Evolutionary conservation across 2,329 filamentous ascomycete genomes (phyloP).

Genomic region (Exophiala bonariae): DNA sequence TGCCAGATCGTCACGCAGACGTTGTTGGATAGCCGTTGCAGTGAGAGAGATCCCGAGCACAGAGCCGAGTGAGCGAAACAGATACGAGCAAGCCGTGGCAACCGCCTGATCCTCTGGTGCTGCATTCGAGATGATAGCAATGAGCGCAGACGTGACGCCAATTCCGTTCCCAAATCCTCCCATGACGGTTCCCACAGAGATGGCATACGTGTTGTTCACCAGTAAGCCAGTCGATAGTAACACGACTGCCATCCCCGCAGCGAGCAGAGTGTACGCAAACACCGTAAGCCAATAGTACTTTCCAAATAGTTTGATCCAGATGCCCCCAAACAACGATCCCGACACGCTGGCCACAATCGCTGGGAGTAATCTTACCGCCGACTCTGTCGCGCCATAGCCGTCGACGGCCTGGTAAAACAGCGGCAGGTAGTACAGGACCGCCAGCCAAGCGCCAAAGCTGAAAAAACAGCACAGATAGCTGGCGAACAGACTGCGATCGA

Average conservation of each 20-base stretch:
- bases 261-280: slow-evolving; percentile 53
- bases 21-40: slow-evolving; percentile 71
- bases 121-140: slow-evolving; percentile 68
- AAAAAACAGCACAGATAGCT: slow-evolving; percentile 74
- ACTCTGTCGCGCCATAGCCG: slow-evolving; percentile 61
- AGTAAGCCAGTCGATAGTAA: slow-evolving; percentile 58
- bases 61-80: slow-evolving; percentile 72
- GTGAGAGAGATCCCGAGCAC: slow-evolving; percentile 68
- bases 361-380: slow-evolving; percentile 68
- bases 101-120: slow-evolving; percentile 68
- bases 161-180: slow-evolving; percentile 56
- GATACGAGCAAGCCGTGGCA: slow-evolving; percentile 75
- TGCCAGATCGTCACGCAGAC: slow-evolving; percentile 59
- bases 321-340: slow-evolving; percentile 65
- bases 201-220: slow-evolving; percentile 50
- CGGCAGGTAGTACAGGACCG: slow-evolving; percentile 69
- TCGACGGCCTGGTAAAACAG: slow-evolving; percentile 75
- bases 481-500: slow-evolving; percentile 65
- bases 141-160: slow-evolving; percentile 70
- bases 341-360: slow-evolving; percentile 61
- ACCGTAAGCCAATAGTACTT: slow-evolving; percentile 71
- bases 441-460: slow-evolving; percentile 60
- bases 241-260: slow-evolving; percentile 57
- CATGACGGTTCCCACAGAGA: slow-evolving; percentile 59
- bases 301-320: slow-evolving; percentile 69